Evolutionary conservation across 768 basidiomycete genomes (phyloP), one percentile per base, ranked within the genome.

Genomic region (Lactarius akahatsu): DNA sequence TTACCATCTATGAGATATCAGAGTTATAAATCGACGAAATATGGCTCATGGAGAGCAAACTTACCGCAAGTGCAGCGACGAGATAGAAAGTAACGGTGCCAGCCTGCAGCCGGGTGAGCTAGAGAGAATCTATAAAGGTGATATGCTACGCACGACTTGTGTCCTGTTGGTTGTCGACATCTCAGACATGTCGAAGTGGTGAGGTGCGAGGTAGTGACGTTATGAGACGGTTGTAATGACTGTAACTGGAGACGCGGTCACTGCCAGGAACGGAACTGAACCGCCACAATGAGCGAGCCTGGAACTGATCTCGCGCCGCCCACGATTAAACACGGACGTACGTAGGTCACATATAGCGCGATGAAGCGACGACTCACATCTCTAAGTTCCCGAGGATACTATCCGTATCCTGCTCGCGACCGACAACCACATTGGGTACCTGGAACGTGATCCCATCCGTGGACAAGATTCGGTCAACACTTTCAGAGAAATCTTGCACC

Each of bases 391-490:
- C 23, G 83, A 89, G 67, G 84, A 93, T 73, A 91, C 86, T 0
- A 87, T 94, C 66, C 82, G 79, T 67, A 94, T 98, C 72, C 77
- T 98, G 74, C 86, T 98, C 8, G 96, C 96, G 7, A 97, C 96
- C 0, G 96, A 98, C 78, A 96, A 94, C 71, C 96, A 98, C 73
- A 91, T 99, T 68, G 97, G 97, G 0, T 97, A 93, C 78, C 83
- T 90, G 68, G 96, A 98, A 77, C 84, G 94, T 67, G 97, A 99
- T 74, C 96, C 97, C 1, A 82, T 98, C 52, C 85, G 97, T 36
- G 95, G 96, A 0, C 90, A 93, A 76, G 97, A 99, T 74, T 92
- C 94, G 3, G 91, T 99, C 71, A 91, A 96, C 76, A 92, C 96
- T 0, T 99, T 99, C 78, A 84, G 83, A 71, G 97, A 99, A 79